Base-by-base conservation (phyloP, 2,329 filamentous ascomycete genomes). In the Epichloe aotearoae region DNA sequence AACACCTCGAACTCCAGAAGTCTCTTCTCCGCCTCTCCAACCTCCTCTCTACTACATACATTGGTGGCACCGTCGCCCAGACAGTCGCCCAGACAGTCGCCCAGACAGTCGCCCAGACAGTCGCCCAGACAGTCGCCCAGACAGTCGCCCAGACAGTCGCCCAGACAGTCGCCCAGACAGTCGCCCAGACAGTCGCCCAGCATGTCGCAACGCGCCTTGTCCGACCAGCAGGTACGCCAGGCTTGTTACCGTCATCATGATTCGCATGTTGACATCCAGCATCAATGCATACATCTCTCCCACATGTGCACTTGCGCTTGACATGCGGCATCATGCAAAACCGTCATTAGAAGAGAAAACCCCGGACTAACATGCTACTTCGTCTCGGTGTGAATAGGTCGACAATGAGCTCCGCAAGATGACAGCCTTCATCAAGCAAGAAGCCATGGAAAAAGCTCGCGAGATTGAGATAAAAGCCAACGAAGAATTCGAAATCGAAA, bases 351-450 rank as follows among this genome's bases (percentile, higher is more conserved):
- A 49, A 41, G 11, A 42, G 14, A 15, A 50, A 20, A 1, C 8
- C 15, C 8, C 26, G 38, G 38, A 51, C 44, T 39, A 23, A 44
- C 39, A 40, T 47, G 20, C 36, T 30, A 11, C 42, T 40, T 15
- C 8, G 11, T n/a, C n/a, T 2, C 12, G 11, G 11, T 11, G 34
- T 46, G 38, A 33, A 30, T 68, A 97, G 89, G 93, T 98, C 79
- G 84, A 87, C 73, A 84, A 88, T 73, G 93, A 98, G 82, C 87
- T 98, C 73, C 90, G 88, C 79, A 98, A 98, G 82, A 98, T 98
- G 93, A 97, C 93, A 54, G 91, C 90, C 67, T 98, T 98, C 81
- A 98, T 98, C 82, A 88, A 89, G 71, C 93, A 97, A 74, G 93
- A 98, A 75, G 93, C 93, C 53, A 80, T 86, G 64, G 93, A 98